phyloP scores from a whole-genome alignment of 495 filamentous ascomycete genomes.

The Bacidia gigantensis region DNA sequence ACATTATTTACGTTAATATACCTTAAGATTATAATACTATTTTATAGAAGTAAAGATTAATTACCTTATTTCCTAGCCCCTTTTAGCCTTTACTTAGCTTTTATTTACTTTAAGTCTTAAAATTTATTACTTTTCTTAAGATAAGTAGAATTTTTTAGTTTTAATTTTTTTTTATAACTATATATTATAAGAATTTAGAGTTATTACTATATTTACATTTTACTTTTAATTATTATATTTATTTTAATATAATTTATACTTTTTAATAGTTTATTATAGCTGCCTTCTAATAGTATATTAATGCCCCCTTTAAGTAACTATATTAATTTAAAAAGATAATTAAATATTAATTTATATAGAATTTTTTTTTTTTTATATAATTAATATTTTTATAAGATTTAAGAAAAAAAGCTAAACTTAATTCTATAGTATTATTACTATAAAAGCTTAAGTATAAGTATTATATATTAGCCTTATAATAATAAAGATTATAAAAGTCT shows the following conservation, averaged over 20 bases:
- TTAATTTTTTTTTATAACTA: neutral
- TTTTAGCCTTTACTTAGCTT: neutral
- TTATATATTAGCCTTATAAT: neutral
- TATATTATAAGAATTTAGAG: neutral
- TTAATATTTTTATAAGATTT: neutral
- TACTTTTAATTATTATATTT: neutral
- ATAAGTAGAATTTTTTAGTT: neutral
- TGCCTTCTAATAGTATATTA: neutral
- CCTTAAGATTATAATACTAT: too few species aligned
- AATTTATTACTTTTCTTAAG: too few species aligned
- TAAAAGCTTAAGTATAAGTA: neutral
- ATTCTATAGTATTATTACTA: too few species aligned
- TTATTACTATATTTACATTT: conserved; percentile 3
- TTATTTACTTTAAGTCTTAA: conserved; percentile 6
- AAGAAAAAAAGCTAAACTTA: too few species aligned
- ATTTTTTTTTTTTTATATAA: neutral
- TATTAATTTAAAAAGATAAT: neutral
- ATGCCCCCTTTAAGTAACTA: neutral
- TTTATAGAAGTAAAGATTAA: neutral
- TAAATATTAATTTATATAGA: too few species aligned
- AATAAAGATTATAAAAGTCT: neutral
- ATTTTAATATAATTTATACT: conserved; percentile 7
- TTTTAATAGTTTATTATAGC: neutral
- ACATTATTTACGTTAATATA: neutral
- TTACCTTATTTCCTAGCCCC: too few species aligned